Evolutionary conservation across 495 filamentous ascomycete genomes (phyloP).

Genomic region (Aspergillus egyptiacus): DNA sequence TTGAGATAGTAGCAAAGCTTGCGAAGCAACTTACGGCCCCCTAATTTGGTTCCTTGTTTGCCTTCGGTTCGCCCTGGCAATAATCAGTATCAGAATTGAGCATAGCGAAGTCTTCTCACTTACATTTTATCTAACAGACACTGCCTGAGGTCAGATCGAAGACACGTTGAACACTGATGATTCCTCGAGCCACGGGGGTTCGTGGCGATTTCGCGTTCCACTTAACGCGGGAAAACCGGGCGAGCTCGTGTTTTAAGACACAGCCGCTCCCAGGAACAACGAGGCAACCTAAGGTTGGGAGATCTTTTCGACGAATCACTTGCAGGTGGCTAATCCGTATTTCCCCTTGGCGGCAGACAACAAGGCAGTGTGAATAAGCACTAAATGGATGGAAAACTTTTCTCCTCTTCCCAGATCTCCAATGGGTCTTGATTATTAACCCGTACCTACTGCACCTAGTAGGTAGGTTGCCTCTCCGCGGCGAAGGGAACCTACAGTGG

Average conservation of each 20-base stretch:
- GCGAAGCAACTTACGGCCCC: conserved; percentile 49
- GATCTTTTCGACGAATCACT: conserved; percentile 2
- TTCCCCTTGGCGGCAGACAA: conserved; percentile 1
- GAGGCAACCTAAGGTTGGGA: neutral
- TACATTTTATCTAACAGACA: conserved; percentile 11
- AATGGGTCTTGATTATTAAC: conserved; percentile 12
- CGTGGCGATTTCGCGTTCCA: conserved; percentile 46
- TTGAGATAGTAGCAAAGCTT: neutral
- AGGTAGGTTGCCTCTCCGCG: neutral
- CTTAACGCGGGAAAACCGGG: conserved; percentile 33
- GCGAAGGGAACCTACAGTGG: neutral
- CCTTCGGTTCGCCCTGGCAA: conserved; percentile 35
- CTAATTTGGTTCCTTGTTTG: conserved; percentile 49
- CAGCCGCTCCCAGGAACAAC: neutral
- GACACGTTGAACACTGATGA: neutral
- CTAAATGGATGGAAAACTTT: conserved; percentile 7
- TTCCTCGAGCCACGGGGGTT: conserved; percentile 31
- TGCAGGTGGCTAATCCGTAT: conserved; percentile 2
- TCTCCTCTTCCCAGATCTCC: conserved; percentile 10
- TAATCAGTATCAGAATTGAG: conserved; percentile 14
- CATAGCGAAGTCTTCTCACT: neutral
- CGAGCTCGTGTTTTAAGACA: conserved; percentile 3
- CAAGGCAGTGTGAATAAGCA: conserved; percentile 2
- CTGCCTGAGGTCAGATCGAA: neutral
- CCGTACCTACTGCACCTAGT: neutral